Percentiles rank a stretch among this genome's conserved stretches.
Evolutionary conservation across 768 basidiomycete genomes (phyloP).

Genomic region (Lentinus tigrinus): DNA sequence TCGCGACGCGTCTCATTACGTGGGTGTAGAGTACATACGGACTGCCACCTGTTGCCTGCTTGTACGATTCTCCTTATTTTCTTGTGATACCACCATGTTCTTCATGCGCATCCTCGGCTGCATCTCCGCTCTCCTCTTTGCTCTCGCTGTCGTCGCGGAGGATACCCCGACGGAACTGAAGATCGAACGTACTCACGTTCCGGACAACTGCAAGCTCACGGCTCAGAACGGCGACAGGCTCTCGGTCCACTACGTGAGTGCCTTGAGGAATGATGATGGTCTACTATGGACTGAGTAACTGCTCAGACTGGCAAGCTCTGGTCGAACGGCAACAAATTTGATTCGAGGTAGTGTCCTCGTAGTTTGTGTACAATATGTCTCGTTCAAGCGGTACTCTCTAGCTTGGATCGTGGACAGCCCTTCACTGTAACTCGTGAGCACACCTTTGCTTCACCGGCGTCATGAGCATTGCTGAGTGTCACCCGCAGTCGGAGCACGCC

Average conservation of each 20-base stretch:
- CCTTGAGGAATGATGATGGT: no score
- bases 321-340: slow-evolving; percentile 78
- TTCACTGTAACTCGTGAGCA: slow-evolving; percentile 74
- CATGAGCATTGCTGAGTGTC: background rate
- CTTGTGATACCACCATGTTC: background rate
- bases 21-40: background rate
- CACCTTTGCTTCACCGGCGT: background rate
- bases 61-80: background rate
- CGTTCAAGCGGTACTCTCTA: slow-evolving; percentile 24
- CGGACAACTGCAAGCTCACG: slow-evolving; percentile 53
- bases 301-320: slow-evolving; percentile 77
- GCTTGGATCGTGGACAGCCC: slow-evolving; percentile 71
- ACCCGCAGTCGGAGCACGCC: slow-evolving; percentile 65
- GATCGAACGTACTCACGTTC: slow-evolving; percentile 61
- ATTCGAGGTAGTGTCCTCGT: slow-evolving; percentile 63
- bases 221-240: slow-evolving; percentile 64
- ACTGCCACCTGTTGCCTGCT: no score
- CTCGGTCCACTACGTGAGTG: slow-evolving; percentile 75
- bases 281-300: background rate
- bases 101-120: slow-evolving; percentile 32
- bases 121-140: slow-evolving; percentile 46
- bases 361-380: background rate
- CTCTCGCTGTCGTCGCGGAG: slow-evolving; percentile 46
- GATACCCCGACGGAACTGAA: slow-evolving; percentile 54
- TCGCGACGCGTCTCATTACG: slow-evolving; percentile 6